These are phyloP conservation scores for Sugiyamaella lignohabitans DNA, from an alignment of 805 yeast genomes.

Conservation along the genomic window DNA sequence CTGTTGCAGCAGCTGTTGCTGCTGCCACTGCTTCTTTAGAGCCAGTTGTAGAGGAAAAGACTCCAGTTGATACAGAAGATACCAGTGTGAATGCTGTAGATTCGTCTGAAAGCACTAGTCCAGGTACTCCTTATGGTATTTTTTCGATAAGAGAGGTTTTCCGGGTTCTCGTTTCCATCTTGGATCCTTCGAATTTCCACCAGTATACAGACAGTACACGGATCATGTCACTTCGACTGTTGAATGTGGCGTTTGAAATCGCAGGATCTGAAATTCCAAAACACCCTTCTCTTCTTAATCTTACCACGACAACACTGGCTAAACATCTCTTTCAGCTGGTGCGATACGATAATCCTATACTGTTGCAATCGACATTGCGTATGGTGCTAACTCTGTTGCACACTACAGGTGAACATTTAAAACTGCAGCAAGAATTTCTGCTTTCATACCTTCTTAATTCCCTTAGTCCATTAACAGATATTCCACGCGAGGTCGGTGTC, in stretches of 20 bases:
- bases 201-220: conserved; percentile 85
- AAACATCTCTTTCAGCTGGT: conserved; percentile 77
- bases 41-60: conserved; percentile 5
- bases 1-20: conserved; percentile 13
- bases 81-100: conserved; percentile 1
- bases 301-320: conserved; percentile 75
- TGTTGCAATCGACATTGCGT: conserved; percentile 70
- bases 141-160: conserved; percentile 71
- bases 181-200: conserved; percentile 74
- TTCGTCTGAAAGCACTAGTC: background rate
- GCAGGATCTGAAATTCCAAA: conserved; percentile 56
- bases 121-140: conserved; percentile 55
- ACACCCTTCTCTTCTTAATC: conserved; percentile 59
- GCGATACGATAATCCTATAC: conserved; percentile 63
- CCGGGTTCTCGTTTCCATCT: conserved; percentile 66
- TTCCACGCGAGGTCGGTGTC: conserved; percentile 34
- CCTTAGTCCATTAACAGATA: conserved; percentile 32
- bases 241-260: conserved; percentile 75
- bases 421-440: conserved; percentile 67
- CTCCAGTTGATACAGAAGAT: conserved; percentile 12
- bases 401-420: conserved; percentile 57
- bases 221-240: conserved; percentile 69
- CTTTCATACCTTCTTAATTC: conserved; percentile 35
- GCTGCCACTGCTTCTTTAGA: conserved; percentile 4
- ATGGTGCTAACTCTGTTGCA: conserved; percentile 66